Evolutionary conservation across 2,329 filamentous ascomycete genomes (phyloP).

Genomic region (Neonectria sp.): DNA sequence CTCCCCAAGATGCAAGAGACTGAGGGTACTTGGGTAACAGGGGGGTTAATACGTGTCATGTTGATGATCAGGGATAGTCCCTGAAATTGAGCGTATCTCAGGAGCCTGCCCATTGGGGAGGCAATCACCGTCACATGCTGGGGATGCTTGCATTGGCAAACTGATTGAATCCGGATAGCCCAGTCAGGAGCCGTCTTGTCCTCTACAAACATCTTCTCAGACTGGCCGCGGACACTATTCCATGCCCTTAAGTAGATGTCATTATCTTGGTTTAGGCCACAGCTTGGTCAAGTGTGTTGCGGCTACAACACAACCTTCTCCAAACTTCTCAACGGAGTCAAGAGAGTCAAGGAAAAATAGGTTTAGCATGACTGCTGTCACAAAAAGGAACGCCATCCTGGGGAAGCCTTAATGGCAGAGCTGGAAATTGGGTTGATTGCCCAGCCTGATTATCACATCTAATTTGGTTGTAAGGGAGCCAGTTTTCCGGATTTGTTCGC

Average conservation of each 20-base stretch:
- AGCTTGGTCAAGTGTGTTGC: too few relatives aligned
- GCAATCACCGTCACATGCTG: not conserved
- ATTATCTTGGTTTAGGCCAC: not conserved
- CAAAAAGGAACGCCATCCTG: not conserved
- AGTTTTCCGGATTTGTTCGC: conserved; percentile 56
- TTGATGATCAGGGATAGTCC: not conserved
- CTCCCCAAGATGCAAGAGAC: not conserved
- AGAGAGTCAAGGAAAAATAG: too few relatives aligned
- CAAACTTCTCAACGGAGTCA: too few relatives aligned
- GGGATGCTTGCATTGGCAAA: not conserved
- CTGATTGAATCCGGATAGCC: not conserved
- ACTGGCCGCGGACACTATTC: not conserved
- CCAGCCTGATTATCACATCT: conserved; percentile 31
- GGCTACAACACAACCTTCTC: not conserved
- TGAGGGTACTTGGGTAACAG: not conserved
- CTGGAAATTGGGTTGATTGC: conserved; percentile 13
- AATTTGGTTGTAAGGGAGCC: conserved; percentile 31
- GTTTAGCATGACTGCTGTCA: not conserved
- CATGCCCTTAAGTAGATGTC: too few relatives aligned
- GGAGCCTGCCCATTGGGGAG: not conserved
- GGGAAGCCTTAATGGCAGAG: conserved; percentile 21
- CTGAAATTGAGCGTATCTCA: not conserved
- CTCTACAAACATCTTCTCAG: not conserved
- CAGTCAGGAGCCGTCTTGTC: not conserved
- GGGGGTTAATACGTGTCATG: not conserved